These are phyloP conservation scores for Cladosporium sp. DNA, from an alignment of 2,329 filamentous ascomycete species.

Conservation along the genomic window DNA sequence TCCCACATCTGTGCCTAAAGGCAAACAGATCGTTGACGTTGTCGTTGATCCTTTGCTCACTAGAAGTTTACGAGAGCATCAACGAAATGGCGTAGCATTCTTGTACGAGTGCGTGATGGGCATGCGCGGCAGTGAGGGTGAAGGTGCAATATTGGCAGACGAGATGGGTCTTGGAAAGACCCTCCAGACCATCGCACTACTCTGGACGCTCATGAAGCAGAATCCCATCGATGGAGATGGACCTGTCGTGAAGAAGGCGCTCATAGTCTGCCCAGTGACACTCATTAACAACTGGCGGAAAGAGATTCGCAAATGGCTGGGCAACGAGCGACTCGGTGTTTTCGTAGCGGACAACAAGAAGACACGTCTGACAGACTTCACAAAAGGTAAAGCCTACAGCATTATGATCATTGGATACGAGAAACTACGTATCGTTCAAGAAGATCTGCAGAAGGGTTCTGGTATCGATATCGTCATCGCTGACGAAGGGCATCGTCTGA, in stretches of 20 bases:
- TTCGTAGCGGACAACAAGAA: slow-evolving; percentile 60
- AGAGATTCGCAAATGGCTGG: slow-evolving; percentile 71
- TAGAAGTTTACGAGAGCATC: slow-evolving; percentile 62
- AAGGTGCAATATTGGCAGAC: slow-evolving; percentile 68
- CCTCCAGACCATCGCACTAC: slow-evolving; percentile 64
- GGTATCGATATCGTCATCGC: slow-evolving; percentile 67
- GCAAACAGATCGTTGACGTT: slow-evolving; percentile 66
- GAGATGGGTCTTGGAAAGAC: slow-evolving; percentile 76
- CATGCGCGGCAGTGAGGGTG: slow-evolving; percentile 60
- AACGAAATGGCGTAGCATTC: slow-evolving; percentile 65
- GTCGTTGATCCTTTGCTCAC: slow-evolving; percentile 65
- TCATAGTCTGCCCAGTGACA: slow-evolving; percentile 70
- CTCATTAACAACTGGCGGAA: slow-evolving; percentile 70
- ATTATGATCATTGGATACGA: slow-evolving; percentile 73
- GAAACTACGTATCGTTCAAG: slow-evolving; percentile 61
- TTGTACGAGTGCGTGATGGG: slow-evolving; percentile 75
- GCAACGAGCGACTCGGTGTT: slow-evolving; percentile 65
- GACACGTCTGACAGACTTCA: slow-evolving; percentile 63
- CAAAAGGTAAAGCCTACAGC: slow-evolving; percentile 62
- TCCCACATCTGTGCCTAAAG: slow-evolving; percentile 51
- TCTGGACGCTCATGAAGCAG: slow-evolving; percentile 71
- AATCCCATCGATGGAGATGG: slow-evolving; percentile 58
- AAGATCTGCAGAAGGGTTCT: slow-evolving; percentile 58
- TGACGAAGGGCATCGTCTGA: slow-evolving; percentile 66
- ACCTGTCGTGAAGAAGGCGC: slow-evolving; percentile 64